Percentiles rank a stretch among this genome's conserved stretches.
These are phyloP conservation scores for Emmonsiellopsis sp. DNA, from an alignment of 2,329 filamentous ascomycete species.

Conservation along the genomic window DNA sequence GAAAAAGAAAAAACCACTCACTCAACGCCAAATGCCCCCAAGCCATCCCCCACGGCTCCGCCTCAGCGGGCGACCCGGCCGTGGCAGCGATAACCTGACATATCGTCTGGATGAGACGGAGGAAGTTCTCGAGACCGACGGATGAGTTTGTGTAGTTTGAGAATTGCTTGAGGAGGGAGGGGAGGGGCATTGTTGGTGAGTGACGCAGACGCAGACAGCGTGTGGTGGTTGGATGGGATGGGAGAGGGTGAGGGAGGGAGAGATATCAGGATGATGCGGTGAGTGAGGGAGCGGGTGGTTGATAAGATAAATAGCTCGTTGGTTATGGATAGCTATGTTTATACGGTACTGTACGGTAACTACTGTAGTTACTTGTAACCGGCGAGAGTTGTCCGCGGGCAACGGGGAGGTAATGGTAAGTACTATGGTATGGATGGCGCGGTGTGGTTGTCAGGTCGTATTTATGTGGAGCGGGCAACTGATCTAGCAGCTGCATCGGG, in stretches of 20 bases:
- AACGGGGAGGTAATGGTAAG: too few species aligned
- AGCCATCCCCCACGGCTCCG: conserved; percentile 27
- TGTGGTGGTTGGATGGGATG: background rate
- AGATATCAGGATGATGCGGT: background rate
- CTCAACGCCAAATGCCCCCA: conserved; percentile 36
- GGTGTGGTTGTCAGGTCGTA: too few species aligned
- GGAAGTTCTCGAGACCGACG: conserved; percentile 29
- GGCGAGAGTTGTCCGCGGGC: too few species aligned
- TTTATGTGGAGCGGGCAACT: too few species aligned
- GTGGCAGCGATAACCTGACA: conserved; percentile 25
- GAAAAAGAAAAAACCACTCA: conserved; percentile 17
- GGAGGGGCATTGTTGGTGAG: background rate
- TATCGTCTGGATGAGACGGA: conserved; percentile 31
- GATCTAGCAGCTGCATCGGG: too few species aligned
- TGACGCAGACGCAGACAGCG: background rate
- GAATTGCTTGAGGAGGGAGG: conserved; percentile 17
- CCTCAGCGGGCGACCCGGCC: conserved; percentile 18
- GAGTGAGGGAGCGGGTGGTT: too few species aligned
- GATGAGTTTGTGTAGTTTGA: conserved; percentile 24
- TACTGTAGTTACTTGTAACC: too few species aligned
- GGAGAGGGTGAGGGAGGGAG: too few species aligned
- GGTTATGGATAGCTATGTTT: too few species aligned
- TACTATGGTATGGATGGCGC: too few species aligned
- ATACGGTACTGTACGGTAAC: too few species aligned
- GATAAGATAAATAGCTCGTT: too few species aligned